Base-by-base conservation (phyloP, 1,284 basidiomycete genomes). In the Cutaneotrichosporon sp. region DNA sequence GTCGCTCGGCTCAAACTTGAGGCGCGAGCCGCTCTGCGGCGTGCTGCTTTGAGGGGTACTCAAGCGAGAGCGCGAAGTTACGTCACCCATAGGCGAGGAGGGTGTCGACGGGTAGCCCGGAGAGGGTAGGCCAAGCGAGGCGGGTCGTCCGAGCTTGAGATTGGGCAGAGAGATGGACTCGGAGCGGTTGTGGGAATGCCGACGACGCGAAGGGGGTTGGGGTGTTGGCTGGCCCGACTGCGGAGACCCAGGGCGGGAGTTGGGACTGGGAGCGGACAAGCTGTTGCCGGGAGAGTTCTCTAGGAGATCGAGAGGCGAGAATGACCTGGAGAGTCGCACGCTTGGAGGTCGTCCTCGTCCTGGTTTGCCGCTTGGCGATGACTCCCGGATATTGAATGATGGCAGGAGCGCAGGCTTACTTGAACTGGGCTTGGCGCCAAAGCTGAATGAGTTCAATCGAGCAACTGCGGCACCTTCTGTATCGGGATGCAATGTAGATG, bases 181-280 rank as follows among this genome's bases (percentile, higher is more conserved):
- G 12, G 71, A 74, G 20, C 71, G 66, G 25, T 67, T 72, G 52
- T 74, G 71, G 3, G 70, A 72, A 52, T 72, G 71, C 5, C 66
- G 65, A 46, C 61, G 65, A 2, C 46, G 43, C 17, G 49, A 33
- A 7, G 42, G 42, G 19, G 57, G 22, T 12, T n/a, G 14, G 22
- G 38, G 46, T 22, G 43, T 37, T 6, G 50, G 46, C n/a, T n/a
- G n/a, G n/a, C n/a, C n/a, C n/a, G n/a, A n/a, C n/a, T n/a, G n/a
- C n/a, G n/a, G n/a, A n/a, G n/a, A n/a, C n/a, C n/a, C n/a, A n/a
- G n/a, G n/a, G n/a, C n/a, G n/a, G 1, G 51, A 52, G 4, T 43
- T 48, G 60, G 70, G 9, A 59, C 67, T 33, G 55, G 62, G 66
- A 56, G 19, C 51, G 2, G 50, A 35, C 2, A 41, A 19, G 35